Percentiles rank a stretch among this genome's conserved stretches.
These are phyloP conservation scores for Mariannaea elegans DNA, from an alignment of 2,329 filamentous ascomycete species.

Conservation along the genomic window DNA sequence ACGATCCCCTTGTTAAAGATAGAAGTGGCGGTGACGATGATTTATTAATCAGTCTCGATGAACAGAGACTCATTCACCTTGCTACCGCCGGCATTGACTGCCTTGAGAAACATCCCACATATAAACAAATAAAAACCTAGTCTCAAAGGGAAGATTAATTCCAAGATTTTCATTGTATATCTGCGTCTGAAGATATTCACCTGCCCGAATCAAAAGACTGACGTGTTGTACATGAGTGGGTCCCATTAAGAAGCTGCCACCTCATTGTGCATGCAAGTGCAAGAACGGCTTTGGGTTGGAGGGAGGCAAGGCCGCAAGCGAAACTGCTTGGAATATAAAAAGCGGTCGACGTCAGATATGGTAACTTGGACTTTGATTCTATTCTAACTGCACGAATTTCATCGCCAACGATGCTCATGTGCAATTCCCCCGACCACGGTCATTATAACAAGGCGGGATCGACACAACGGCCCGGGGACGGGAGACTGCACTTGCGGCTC, in stretches of 20 bases:
- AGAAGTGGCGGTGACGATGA: slow-evolving; percentile 20
- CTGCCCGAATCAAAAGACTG: slow-evolving; percentile 11
- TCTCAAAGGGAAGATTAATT: too few relatives aligned
- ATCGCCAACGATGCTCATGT: neutral
- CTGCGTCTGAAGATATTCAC: neutral
- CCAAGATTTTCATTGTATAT: too few relatives aligned
- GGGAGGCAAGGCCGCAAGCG: slow-evolving; percentile 27
- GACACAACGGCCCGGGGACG: slow-evolving; percentile 11
- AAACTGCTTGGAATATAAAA: slow-evolving; percentile 33
- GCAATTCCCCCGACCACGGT: neutral
- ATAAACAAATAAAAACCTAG: neutral
- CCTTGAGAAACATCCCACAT: too few relatives aligned
- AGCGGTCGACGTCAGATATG: slow-evolving; percentile 20
- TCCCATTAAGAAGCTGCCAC: slow-evolving; percentile 38
- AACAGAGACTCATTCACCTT: neutral
- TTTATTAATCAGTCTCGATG: neutral
- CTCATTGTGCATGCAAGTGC: slow-evolving; percentile 41
- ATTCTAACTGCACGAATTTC: neutral
- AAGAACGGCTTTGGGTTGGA: slow-evolving; percentile 25
- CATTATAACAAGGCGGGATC: slow-evolving; percentile 2
- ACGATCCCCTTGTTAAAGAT: neutral
- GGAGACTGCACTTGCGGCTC: slow-evolving; percentile 14
- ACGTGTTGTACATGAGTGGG: slow-evolving; percentile 40
- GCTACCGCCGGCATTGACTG: neutral
- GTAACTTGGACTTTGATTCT: slow-evolving; percentile 4